phyloP scores from a whole-genome alignment of 768 basidiomycete species.

The Phallus indusiatus region DNA sequence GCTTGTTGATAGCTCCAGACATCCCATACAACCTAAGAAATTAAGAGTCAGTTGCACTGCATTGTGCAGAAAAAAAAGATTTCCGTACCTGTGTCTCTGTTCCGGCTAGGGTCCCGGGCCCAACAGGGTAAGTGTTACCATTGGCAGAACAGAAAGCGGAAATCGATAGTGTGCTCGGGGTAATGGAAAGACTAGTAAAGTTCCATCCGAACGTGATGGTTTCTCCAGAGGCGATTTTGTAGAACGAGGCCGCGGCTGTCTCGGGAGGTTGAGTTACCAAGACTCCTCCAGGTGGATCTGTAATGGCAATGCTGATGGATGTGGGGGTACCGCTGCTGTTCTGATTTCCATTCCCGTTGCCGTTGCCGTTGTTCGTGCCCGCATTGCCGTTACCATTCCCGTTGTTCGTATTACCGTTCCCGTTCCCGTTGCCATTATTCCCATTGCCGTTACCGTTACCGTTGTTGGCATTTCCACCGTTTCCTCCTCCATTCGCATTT shows the following conservation, averaged over 20 bases:
- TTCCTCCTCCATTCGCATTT: neutral
- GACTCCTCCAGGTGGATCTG: slow-evolving; percentile 35
- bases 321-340: neutral
- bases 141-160: slow-evolving; percentile 70
- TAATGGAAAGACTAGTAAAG: slow-evolving; percentile 61
- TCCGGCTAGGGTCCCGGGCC: slow-evolving; percentile 64
- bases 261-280: slow-evolving; percentile 74
- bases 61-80: slow-evolving; percentile 9
- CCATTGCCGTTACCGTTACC: neutral
- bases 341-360: neutral
- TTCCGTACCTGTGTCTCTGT: slow-evolving; percentile 37
- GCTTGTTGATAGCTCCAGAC: slow-evolving; percentile 62
- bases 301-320: slow-evolving; percentile 12
- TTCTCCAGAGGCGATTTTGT: slow-evolving; percentile 70
- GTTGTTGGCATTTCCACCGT: neutral
- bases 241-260: slow-evolving; percentile 70
- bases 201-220: slow-evolving; percentile 89
- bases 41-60: neutral
- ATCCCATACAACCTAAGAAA: slow-evolving; percentile 60
- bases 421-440: neutral
- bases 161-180: slow-evolving; percentile 69
- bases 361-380: neutral
- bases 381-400: neutral
- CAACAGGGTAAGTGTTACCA: slow-evolving; percentile 84
- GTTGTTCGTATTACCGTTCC: neutral